Conservation (phyloP, 306 rosid genomes). For the Begonia peltatifolia region DNA sequence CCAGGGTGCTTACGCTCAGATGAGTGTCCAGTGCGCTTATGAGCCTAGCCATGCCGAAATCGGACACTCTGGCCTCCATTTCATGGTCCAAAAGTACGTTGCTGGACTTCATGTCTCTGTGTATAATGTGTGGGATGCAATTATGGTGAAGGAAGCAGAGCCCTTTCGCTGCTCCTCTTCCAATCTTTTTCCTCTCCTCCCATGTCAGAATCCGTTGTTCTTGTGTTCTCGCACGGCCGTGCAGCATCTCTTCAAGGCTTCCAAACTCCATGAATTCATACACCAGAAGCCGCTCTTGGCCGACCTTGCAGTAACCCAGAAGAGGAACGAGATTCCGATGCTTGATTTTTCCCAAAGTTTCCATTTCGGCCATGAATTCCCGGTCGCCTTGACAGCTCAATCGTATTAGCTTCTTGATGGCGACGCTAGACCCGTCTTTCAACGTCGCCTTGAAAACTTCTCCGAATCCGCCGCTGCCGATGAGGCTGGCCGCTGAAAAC, state of each 20-base stretch:
- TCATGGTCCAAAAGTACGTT: conserved; percentile 79
- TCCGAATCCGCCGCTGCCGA: conserved; percentile 94
- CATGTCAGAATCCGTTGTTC: conserved; percentile 55
- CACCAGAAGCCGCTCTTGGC: conserved; percentile 91
- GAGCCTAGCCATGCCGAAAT: conserved; percentile 96
- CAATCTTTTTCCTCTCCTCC: conserved; percentile 86
- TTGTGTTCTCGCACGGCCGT: conserved; percentile 47
- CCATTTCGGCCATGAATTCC: conserved; percentile 98
- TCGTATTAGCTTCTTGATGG: conserved; percentile 88
- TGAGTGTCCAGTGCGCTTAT: conserved; percentile 97
- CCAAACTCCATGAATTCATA: conserved; percentile 93
- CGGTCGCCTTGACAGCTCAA: conserved; percentile 92
- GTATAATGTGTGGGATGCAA: conserved; percentile 97
- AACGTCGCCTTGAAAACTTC: conserved; percentile 92
- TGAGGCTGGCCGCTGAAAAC: conserved; percentile 88
- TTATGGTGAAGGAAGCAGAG: conserved; percentile 91
- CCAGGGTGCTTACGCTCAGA: conserved; percentile 89
- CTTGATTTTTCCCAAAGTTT: conserved; percentile 91
- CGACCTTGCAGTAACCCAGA: conserved; percentile 84
- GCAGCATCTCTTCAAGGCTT: conserved; percentile 97
- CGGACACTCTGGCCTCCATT: conserved; percentile 86
- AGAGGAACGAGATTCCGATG: conserved; percentile 78
- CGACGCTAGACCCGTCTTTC: conserved; percentile 81
- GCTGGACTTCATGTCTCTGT: conserved; percentile 97
- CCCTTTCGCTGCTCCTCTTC: conserved; percentile 95